phyloP scores from a whole-genome alignment of 2,329 filamentous ascomycete species.

The Ophiostoma novo-ulmi region DNA sequence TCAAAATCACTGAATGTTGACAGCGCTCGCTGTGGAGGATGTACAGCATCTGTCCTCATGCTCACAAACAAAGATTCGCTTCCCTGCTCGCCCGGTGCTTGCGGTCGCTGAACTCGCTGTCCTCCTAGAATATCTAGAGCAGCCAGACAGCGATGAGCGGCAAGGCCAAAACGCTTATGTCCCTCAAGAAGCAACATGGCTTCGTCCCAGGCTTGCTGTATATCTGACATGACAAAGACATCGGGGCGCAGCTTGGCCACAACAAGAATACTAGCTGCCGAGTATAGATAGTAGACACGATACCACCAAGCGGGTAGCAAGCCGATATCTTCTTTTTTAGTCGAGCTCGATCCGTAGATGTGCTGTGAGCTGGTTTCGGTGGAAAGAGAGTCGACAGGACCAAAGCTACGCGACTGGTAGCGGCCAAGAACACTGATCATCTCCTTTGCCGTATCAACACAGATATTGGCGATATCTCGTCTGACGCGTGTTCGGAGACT shows the following conservation, averaged over 20 bases:
- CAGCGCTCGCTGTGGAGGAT: not conserved
- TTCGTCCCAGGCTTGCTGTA: not conserved
- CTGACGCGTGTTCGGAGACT: not conserved
- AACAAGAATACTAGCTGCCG: not conserved
- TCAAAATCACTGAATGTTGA: not conserved
- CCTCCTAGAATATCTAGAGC: not conserved
- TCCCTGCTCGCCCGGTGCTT: not conserved
- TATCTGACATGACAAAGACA: not conserved
- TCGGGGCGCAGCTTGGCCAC: not conserved
- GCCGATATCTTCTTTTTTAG: not conserved
- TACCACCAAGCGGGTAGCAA: not conserved
- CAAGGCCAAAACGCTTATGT: not conserved
- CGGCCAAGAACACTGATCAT: not conserved
- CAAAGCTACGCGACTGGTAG: not conserved
- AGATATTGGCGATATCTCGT: not conserved
- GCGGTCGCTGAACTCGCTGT: not conserved
- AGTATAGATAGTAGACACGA: not conserved
- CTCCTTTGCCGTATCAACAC: not conserved
- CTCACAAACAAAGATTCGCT: not conserved
- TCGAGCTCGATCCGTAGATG: not conserved
- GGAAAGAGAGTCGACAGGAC: not conserved
- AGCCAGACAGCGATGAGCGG: not conserved
- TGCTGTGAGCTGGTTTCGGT: not conserved
- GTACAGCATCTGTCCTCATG: not conserved
- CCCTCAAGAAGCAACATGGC: not conserved